These are phyloP conservation scores for Cercophora sp. DNA, from an alignment of 495 filamentous ascomycete genomes.

Conservation along the genomic window DNA sequence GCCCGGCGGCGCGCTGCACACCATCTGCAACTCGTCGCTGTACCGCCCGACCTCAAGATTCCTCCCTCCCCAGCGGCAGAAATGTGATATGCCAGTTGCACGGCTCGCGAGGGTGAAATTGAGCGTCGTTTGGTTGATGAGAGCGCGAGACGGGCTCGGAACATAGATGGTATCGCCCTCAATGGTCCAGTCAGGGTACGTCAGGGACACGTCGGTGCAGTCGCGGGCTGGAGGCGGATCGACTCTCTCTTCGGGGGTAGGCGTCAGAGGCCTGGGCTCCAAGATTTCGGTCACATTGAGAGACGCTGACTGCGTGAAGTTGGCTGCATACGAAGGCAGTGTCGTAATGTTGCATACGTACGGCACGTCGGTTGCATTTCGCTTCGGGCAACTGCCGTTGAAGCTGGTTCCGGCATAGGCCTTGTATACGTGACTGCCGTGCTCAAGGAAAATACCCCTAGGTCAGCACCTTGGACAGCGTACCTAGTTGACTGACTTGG, in stretches of 20 bases:
- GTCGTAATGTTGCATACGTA: neutral
- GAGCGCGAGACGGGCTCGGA: neutral
- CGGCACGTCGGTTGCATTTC: neutral
- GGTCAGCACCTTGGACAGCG: too few relatives aligned
- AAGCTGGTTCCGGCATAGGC: neutral
- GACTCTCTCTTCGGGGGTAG: neutral
- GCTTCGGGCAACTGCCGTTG: too few relatives aligned
- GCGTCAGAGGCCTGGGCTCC: too few relatives aligned
- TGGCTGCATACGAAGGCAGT: neutral
- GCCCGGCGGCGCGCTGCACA: too few relatives aligned
- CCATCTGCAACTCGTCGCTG: too few relatives aligned
- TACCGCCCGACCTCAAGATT: too few relatives aligned
- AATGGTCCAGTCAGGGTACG: neutral
- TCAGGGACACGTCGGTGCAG: conserved; percentile 3
- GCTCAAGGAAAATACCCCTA: neutral
- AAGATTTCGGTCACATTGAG: neutral
- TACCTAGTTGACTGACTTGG: too few relatives aligned
- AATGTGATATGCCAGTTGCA: neutral
- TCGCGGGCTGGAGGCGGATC: neutral
- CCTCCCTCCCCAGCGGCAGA: conserved; percentile 3
- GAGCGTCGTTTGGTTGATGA: neutral
- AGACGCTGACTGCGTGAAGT: neutral
- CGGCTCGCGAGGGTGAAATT: neutral
- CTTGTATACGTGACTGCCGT: neutral
- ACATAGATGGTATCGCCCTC: neutral